Base-by-base conservation (phyloP, 305 asterid species). In the Fraxinus ornus region DNA sequence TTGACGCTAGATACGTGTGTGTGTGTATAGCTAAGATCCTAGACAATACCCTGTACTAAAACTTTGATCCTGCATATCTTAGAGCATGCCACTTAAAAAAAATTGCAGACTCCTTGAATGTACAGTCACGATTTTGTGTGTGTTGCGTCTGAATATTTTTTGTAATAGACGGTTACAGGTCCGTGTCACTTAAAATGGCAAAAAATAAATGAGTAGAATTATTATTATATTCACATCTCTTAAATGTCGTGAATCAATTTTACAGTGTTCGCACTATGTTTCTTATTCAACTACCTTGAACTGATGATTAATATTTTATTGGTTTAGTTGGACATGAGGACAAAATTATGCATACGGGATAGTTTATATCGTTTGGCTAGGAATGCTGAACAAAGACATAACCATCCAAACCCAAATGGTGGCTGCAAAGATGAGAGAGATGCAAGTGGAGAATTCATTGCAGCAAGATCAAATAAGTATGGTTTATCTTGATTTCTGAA, bases 261-360 rank as follows among this genome's bases (percentile, higher is more conserved):
- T 9, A 41, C 19, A 15, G 12, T 33, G 26, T n/a, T 47, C 17
- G 73, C 73, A 33, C 28, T 71, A 30, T 80, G 66, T 60, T 41
- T 3, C 44, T 75, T 47, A 41, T 78, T 39, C 78, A 19, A 78
- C 36, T 52, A 72, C 60, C 13, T 66, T 79, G 84, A 80, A 72
- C 77, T 86, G 75, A 72, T 75, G 77, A 71, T 78, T 76, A 52
- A 71, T 75, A 60, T 84, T 28, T 64, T 79, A 57, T 86, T 89
- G 80, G 83, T 85, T 83, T 86, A 95, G 99, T 84, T 95, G 97
- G 99, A 95, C 88, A 33, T 84, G 80, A 86, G 88, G 88, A 93
- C 98, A 12, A 95, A 91, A 89, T 87, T 95, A 52, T 90, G 98
- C 89, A 92, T 95, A 89, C 89, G 98, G 89, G 99, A 95, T 87